Conservation (phyloP, 1,139 yeast genomes). For the Yamadazyma buinensis region DNA sequence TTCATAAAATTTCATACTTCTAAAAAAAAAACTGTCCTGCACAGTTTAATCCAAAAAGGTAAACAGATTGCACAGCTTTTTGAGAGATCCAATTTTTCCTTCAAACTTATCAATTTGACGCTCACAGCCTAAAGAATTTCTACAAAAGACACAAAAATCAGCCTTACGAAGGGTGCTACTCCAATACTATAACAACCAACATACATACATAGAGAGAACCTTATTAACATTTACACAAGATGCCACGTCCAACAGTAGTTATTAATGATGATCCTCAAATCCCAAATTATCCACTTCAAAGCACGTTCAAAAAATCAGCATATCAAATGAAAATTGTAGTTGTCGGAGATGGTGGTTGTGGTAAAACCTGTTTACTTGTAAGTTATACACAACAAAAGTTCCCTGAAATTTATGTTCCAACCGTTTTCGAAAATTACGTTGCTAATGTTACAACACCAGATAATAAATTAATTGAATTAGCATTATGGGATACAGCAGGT, state of each 20-base stretch:
- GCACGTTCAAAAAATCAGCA: conserved; percentile 28
- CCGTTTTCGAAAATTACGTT: conserved; percentile 82
- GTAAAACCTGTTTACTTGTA: conserved; percentile 82
- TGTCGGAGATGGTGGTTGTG: conserved; percentile 95
- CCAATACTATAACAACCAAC: too few species aligned
- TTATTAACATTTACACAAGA: too few species aligned
- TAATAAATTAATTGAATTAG: conserved; percentile 57
- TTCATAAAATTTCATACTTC: too few species aligned
- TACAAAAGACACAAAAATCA: too few species aligned
- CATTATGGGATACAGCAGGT: conserved; percentile 93
- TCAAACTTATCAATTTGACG: too few species aligned
- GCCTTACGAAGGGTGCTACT: too few species aligned
- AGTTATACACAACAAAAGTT: conserved; percentile 78
- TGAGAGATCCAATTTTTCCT: too few species aligned
- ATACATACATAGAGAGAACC: neutral
- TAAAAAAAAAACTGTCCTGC: neutral
- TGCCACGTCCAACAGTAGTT: neutral
- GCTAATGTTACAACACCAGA: conserved; percentile 58
- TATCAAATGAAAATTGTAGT: conserved; percentile 67
- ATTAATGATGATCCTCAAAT: conserved; percentile 35
- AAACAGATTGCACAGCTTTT: conserved; percentile 1
- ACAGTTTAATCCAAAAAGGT: neutral
- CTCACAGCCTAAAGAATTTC: too few species aligned
- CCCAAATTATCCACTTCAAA: conserved; percentile 34
- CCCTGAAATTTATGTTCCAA: conserved; percentile 81